Percentiles rank a stretch among this genome's conserved stretches.
Conservation (phyloP, 495 filamentous ascomycete species). For the Penicillium paradoxum region DNA sequence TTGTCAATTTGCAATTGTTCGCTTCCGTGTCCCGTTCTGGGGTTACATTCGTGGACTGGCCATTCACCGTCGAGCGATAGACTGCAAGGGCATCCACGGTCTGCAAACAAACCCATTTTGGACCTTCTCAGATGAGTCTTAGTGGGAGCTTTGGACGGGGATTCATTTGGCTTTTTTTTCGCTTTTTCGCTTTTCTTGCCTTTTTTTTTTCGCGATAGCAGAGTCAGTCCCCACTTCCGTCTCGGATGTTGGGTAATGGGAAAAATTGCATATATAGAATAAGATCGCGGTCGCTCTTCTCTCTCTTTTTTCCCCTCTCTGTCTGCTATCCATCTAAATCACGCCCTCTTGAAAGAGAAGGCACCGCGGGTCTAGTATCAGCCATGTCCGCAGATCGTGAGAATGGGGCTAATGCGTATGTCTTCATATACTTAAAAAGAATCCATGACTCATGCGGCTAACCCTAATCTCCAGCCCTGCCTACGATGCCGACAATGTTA, state of each 20-base stretch:
- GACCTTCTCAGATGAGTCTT: slow-evolving; percentile 9
- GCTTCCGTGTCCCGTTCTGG: slow-evolving; percentile 19
- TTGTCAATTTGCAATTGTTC: slow-evolving; percentile 19
- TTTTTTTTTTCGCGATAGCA: not conserved
- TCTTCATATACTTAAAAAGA: too few relatives aligned
- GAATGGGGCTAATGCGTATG: slow-evolving; percentile 33
- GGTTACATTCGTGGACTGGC: slow-evolving; percentile 32
- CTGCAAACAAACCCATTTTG: slow-evolving; percentile 7
- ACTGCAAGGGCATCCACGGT: slow-evolving; percentile 26
- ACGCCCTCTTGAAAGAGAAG: slow-evolving; percentile 5
- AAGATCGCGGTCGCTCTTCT: slow-evolving; percentile 3
- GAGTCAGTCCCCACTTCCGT: slow-evolving; percentile 7
- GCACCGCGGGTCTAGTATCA: slow-evolving; percentile 12
- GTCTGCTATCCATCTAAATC: not conserved
- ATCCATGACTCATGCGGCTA: slow-evolving; percentile 3
- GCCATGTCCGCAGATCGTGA: slow-evolving; percentile 34
- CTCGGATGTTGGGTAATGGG: slow-evolving; percentile 15
- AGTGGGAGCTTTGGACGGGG: too few relatives aligned
- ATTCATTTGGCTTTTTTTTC: slow-evolving; percentile 8
- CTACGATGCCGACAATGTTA: slow-evolving; percentile 12
- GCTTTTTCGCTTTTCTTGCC: not conserved
- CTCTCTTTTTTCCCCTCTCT: not conserved
- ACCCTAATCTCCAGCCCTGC: slow-evolving; percentile 1
- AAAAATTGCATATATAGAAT: slow-evolving; percentile 24
- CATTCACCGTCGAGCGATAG: slow-evolving; percentile 8